Evolutionary conservation across 2,329 filamentous ascomycete genomes (phyloP).

Genomic region (Stemphylium lycopersici): DNA sequence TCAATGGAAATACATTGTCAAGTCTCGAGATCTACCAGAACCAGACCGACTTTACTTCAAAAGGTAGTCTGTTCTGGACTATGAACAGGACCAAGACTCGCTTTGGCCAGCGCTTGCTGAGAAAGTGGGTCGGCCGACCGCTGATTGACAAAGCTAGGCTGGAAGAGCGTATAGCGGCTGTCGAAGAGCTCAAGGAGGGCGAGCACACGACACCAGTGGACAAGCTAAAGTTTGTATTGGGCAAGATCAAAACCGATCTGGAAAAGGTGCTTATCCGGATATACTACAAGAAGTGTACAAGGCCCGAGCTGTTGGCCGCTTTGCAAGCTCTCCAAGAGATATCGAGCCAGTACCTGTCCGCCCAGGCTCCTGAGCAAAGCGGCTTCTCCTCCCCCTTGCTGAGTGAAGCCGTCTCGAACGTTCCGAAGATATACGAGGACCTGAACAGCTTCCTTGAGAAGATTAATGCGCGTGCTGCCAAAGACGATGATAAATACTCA

Average conservation of each 20-base stretch:
- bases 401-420: constrained; percentile 71
- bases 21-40: constrained; percentile 97
- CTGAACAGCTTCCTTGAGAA: constrained; percentile 79
- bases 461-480: constrained; percentile 84
- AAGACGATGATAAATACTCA: constrained; percentile 86
- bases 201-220: constrained; percentile 72
- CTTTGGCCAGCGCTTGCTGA: constrained; percentile 83
- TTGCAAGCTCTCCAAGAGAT: constrained; percentile 86
- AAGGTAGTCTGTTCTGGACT: constrained; percentile 93
- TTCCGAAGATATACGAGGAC: constrained; percentile 77
- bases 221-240: constrained; percentile 73
- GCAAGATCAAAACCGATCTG: constrained; percentile 76
- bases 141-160: constrained; percentile 77
- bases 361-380: constrained; percentile 68
- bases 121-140: constrained; percentile 94
- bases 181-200: constrained; percentile 80
- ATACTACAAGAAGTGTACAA: constrained; percentile 94
- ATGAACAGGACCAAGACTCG: constrained; percentile 90
- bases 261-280: constrained; percentile 94
- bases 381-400: constrained; percentile 76
- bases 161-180: constrained; percentile 79
- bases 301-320: constrained; percentile 83
- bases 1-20: constrained; percentile 93
- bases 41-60: constrained; percentile 81
- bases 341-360: constrained; percentile 73